Conservation (phyloP, 176 grass and related monocot genomes). For the Aegilops sharonensis region DNA sequence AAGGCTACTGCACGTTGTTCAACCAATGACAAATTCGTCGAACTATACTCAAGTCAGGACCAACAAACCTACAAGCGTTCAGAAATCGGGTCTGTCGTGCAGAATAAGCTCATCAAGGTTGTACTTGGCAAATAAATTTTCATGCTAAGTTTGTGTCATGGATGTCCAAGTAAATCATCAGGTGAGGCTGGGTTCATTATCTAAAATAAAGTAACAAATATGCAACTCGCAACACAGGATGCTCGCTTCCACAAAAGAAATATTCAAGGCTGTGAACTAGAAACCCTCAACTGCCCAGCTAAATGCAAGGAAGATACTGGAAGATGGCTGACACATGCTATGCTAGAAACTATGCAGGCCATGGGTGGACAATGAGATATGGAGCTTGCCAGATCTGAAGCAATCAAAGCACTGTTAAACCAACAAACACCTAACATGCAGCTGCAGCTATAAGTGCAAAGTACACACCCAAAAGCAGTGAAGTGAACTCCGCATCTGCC, state of each 20-base stretch:
- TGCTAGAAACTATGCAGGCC: constrained; percentile 12
- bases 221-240: background rate
- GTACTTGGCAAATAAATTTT: background rate
- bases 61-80: background rate
- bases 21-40: background rate
- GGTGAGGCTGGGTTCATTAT: background rate
- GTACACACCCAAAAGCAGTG: constrained; percentile 1
- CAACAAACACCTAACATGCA: constrained; percentile 5
- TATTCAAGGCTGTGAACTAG: background rate
- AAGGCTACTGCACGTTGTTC: background rate
- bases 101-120: background rate
- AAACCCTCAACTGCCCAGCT: background rate
- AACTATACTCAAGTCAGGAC: background rate
- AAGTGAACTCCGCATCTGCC: constrained; percentile 12
- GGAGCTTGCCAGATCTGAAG: background rate
- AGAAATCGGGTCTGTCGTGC: background rate
- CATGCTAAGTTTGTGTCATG: background rate
- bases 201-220: no score
- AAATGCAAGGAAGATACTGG: background rate
- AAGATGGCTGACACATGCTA: background rate
- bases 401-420: constrained; percentile 22
- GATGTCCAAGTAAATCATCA: background rate
- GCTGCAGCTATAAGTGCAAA: background rate
- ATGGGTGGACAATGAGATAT: background rate
- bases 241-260: background rate